These are phyloP conservation scores for Silene latifolia DNA, from an alignment of 148 eudicot species.

Conservation along the genomic window DNA sequence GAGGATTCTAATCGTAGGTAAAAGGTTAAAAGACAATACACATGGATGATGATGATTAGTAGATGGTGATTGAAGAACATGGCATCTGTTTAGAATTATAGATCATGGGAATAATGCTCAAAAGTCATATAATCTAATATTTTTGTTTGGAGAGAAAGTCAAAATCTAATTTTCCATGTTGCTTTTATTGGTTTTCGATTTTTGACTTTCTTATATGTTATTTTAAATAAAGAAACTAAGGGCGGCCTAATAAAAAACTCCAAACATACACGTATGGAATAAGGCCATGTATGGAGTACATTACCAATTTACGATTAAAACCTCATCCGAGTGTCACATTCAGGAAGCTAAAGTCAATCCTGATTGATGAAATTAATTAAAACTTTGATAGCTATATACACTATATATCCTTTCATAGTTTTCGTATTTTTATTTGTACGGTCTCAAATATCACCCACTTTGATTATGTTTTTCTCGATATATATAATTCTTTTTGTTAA, in stretches of 20 bases:
- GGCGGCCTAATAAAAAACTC: background rate
- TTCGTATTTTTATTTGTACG: too few relatives aligned
- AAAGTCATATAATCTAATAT: background rate
- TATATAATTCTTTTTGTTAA: too few relatives aligned
- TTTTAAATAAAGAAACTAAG: background rate
- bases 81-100: background rate
- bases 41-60: slow-evolving; percentile 14
- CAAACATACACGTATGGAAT: background rate
- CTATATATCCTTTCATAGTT: too few relatives aligned
- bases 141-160: too few relatives aligned
- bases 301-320: background rate
- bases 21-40: slow-evolving; percentile 12
- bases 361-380: too few relatives aligned
- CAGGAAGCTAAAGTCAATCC: too few relatives aligned
- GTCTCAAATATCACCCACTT: too few relatives aligned
- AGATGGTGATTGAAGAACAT: slow-evolving; percentile 18
- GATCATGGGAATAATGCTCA: slow-evolving; percentile 9
- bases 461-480: too few relatives aligned
- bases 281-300: background rate
- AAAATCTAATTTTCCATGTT: background rate
- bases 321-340: too few relatives aligned
- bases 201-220: background rate
- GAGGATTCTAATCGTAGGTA: too few relatives aligned
- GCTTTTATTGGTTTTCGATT: background rate
- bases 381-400: too few relatives aligned